Conservation (phyloP, 176 grass and related monocot genomes). For the Oryza australiensis region DNA sequence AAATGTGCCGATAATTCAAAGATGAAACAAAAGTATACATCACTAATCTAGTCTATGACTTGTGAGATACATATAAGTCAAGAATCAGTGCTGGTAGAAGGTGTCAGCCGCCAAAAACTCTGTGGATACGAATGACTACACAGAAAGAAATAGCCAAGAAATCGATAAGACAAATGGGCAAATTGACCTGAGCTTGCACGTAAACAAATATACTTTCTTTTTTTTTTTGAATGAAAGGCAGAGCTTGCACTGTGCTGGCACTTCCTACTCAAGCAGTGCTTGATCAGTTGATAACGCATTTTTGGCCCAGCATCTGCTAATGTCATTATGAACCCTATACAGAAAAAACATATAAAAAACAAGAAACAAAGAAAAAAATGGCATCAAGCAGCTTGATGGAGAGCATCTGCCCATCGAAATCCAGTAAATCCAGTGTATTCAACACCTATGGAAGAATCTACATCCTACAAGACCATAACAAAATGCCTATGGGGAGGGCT, state of each 20-base stretch:
- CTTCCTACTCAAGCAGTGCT: neutral
- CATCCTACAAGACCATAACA: neutral
- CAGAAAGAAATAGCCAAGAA: conserved; percentile 8
- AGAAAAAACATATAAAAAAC: neutral
- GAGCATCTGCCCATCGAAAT: neutral
- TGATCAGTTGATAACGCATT: too few species aligned
- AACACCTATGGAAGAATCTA: neutral
- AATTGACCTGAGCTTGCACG: neutral
- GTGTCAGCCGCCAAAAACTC: neutral
- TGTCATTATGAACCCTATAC: neutral
- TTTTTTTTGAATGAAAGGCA: too few species aligned
- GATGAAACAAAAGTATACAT: neutral
- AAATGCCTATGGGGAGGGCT: neutral
- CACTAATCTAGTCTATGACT: neutral
- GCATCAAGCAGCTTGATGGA: neutral
- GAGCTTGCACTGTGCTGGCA: too few species aligned
- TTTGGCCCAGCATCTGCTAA: neutral
- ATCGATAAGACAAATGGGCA: neutral
- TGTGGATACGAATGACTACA: neutral
- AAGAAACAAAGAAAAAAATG: neutral
- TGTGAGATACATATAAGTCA: conserved; percentile 5
- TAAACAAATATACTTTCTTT: conserved; percentile 13
- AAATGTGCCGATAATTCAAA: neutral
- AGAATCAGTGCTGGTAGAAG: neutral
- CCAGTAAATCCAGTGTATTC: neutral